A percentile compares a stretch with the other conserved stretches of the same genome.
phyloP scores from a whole-genome alignment of 2,329 filamentous ascomycete genomes.

The Aspergillus viridinutans region DNA sequence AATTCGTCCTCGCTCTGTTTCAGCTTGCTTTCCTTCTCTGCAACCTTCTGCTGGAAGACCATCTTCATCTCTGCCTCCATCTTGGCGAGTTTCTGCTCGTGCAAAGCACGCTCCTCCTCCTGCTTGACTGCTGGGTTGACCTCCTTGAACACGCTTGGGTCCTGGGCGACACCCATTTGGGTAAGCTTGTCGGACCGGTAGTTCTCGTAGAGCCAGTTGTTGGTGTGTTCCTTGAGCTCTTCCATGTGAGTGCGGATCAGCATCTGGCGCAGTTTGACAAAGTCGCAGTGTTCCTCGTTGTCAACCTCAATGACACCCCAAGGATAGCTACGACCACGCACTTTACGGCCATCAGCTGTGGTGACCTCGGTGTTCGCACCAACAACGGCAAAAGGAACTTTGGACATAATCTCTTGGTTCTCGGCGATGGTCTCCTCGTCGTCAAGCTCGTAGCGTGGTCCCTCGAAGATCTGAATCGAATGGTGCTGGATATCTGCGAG shows the following conservation, averaged over 20 bases:
- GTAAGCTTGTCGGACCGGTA: constrained; percentile 99
- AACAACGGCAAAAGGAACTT: constrained; percentile 97
- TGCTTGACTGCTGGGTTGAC: constrained; percentile 99
- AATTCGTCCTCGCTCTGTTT: constrained; percentile 99
- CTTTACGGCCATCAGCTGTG: constrained; percentile 86
- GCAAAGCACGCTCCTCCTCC: constrained; percentile 94
- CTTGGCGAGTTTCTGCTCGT: constrained; percentile 99
- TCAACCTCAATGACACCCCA: constrained; percentile 99
- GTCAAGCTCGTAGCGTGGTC: constrained; percentile 95
- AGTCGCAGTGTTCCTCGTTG: constrained; percentile 99
- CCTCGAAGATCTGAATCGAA: constrained; percentile 98
- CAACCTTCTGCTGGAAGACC: constrained; percentile 99
- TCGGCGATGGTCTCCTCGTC: constrained; percentile 99
- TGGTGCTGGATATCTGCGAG: constrained; percentile 95
- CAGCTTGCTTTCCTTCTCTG: constrained; percentile 98
- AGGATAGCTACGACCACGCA: constrained; percentile 91
- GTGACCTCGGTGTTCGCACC: constrained; percentile 94
- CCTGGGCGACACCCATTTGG: constrained; percentile 96
- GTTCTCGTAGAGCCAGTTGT: constrained; percentile 98
- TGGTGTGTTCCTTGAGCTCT: constrained; percentile 99
- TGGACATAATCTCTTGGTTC: constrained; percentile 99
- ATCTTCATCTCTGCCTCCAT: constrained; percentile 99
- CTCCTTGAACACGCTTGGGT: constrained; percentile 99
- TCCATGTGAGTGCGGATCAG: constrained; percentile 99
- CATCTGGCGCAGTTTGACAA: constrained; percentile 99